phyloP scores from a whole-genome alignment of 2,329 filamentous ascomycete genomes.

The Xylariaceae sp. region DNA sequence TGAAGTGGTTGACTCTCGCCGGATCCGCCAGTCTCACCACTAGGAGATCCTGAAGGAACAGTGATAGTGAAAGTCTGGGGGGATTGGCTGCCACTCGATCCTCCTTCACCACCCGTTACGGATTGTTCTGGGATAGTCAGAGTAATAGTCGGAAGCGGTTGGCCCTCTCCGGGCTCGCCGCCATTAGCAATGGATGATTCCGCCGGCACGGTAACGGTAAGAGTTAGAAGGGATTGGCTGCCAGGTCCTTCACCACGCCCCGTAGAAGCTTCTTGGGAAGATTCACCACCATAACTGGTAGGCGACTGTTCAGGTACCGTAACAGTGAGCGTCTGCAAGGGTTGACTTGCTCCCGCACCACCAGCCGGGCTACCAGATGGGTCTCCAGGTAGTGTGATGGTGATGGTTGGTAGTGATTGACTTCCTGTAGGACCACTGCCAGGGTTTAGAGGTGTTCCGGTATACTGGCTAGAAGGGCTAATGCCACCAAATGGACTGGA shows the following conservation, averaged over 20 bases:
- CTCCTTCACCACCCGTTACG: conserved; percentile 4
- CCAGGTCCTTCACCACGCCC: not conserved
- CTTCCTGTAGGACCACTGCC: conserved; percentile 26
- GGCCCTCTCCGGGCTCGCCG: conserved; percentile 4
- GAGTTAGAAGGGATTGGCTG: conserved; percentile 14
- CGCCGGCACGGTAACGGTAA: conserved; percentile 26
- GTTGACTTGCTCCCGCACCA: not conserved
- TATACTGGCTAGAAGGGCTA: conserved; percentile 28
- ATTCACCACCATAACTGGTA: conserved; percentile 9
- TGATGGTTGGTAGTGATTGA: conserved; percentile 34
- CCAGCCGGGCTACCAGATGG: conserved; percentile 18
- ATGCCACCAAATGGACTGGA: conserved; percentile 21
- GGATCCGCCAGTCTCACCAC: conserved; percentile 7
- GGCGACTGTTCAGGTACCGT: conserved; percentile 20
- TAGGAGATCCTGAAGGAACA: conserved; percentile 7
- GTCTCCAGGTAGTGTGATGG: conserved; percentile 33
- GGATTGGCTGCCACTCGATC: conserved; percentile 10
- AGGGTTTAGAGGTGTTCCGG: conserved; percentile 23
- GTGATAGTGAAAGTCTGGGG: conserved; percentile 26
- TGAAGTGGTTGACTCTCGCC: conserved; percentile 20
- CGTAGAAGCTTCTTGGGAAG: conserved; percentile 6
- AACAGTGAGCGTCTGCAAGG: conserved; percentile 21
- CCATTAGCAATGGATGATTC: conserved; percentile 16
- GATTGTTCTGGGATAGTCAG: conserved; percentile 22
- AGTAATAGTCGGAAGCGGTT: conserved; percentile 26